Evolutionary conservation across 164 flowering plant species (phyloP), one percentile per base, ranked within the genome.

Genomic region (Hamamelis virginiana): DNA sequence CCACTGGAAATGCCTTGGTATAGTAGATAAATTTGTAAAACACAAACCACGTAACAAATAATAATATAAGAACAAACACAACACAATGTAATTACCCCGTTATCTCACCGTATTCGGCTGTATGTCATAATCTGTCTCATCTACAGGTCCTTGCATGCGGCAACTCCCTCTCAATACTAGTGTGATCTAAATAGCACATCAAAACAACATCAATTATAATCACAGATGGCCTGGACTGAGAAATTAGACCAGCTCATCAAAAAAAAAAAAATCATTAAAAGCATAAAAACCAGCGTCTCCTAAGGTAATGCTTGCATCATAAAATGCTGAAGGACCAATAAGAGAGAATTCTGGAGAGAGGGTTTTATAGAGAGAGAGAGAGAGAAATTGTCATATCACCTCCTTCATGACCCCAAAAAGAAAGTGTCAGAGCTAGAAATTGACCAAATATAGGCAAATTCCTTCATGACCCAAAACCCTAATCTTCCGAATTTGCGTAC

Each of bases 71-170:
- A 12, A 52, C 0, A 21, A 46, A 47, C 28, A n/a, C n/a, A n/a
- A n/a, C n/a, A 26, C 59, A 19, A 64, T 5, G 28, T n/a, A 72
- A 68, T 71, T 59, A 74, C 72, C 76, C 72, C 74, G 71, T 66
- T 74, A 68, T 74, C 84, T 82, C 85, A 87, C 89, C 87, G 75
- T 80, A 75, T 82, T 69, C 72, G 57, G 74, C 76, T 50, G 59
- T 66, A 28, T 45, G 50, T 67, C 74, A 55, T 26, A 68, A 53
- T 76, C 71, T 26, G 65, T 55, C 64, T 83, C 86, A 21, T 77
- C 82, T n/a, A 59, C 69, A 44, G 79, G 80, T 28, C 87, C 86
- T 76, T 80, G 86, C 77, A 82, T 80, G 44, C 71, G 76, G 63
- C 59, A 68, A 68, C 70, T 74, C 69, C 86, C 87, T 72, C 77